Base-by-base conservation (phyloP, 2,329 filamentous ascomycete species). In the Sphaerostilbella broomeana region DNA sequence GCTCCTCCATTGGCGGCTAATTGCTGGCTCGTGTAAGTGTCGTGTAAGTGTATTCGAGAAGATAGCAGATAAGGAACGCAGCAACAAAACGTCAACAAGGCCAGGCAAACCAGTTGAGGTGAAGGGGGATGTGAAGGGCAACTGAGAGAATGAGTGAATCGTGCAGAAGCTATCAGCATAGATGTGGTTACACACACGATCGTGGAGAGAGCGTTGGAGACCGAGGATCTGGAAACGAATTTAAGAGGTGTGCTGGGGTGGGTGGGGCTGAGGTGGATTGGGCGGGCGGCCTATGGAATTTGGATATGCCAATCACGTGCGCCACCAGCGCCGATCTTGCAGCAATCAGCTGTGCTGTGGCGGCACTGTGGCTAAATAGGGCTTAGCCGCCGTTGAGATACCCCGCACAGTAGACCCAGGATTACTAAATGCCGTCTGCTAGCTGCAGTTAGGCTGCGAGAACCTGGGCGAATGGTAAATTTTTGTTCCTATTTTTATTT, bases 361-460 rank as follows among this genome's bases (percentile, higher is more conserved):
- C 15, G 9, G 11, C 5, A 5, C 1, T 2, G 10, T 12, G 9
- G 18, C 16, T 16, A 19, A 6, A 28, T 20, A 13, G 9, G 25
- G 25, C 10, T 30, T 42, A 42, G 40, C 9, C 22, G 35, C 40
- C 35, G 40, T 42, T 42, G 24, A 21, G 19, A 11, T 20, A 13
- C 15, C 40, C 29, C 19, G 29, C 19, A 11, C 3, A 19, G 17
- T 33, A 29, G 37, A 25, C 15, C 37, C 7, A 31, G 28, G 17
- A 31, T 13, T 11, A 16, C 11, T 15, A 18, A 15, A 16, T 31
- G 28, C 32, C 32, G 32, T 24, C 20, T 10, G 19, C n/a, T 31
- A 31, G 18, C 8, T 9, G 22, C 8, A 25, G 8, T 9, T 25
- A 12, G n/a, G n/a, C n/a, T n/a, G n/a, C n/a, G n/a, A n/a, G n/a